Conservation (phyloP, 2,329 filamentous ascomycete species). For the Exophiala sp. region DNA sequence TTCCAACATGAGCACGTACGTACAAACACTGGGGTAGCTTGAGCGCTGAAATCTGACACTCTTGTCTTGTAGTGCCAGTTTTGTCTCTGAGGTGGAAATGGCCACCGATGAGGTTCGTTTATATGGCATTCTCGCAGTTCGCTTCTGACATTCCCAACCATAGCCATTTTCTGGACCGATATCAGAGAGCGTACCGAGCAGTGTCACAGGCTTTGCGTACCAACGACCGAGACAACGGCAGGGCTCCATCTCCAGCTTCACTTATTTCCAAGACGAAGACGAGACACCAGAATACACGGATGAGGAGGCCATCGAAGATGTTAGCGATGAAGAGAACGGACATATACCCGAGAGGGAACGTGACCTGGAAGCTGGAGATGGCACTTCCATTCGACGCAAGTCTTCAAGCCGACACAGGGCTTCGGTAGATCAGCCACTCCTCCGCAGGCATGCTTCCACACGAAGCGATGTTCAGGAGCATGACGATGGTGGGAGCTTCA, state of each 20-base stretch:
- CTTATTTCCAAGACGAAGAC: slow-evolving; percentile 75
- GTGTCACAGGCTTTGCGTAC: slow-evolving; percentile 85
- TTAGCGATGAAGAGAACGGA: slow-evolving; percentile 43
- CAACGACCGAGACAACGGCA: slow-evolving; percentile 64
- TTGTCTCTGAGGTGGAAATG: slow-evolving; percentile 98
- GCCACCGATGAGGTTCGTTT: slow-evolving; percentile 79
- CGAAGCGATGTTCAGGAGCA: slow-evolving; percentile 64
- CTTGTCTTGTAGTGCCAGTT: slow-evolving; percentile 54
- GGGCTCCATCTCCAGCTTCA: slow-evolving; percentile 83
- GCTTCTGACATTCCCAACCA: slow-evolving; percentile 10
- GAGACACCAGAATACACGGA: slow-evolving; percentile 53
- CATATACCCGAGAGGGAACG: slow-evolving; percentile 40
- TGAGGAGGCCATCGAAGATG: slow-evolving; percentile 43
- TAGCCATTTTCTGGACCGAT: slow-evolving; percentile 85
- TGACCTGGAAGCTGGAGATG: slow-evolving; percentile 37
- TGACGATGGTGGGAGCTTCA: slow-evolving; percentile 62
- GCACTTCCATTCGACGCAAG: slow-evolving; percentile 34
- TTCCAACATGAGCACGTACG: not conserved
- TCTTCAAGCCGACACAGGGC: slow-evolving; percentile 37
- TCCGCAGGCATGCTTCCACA: slow-evolving; percentile 68
- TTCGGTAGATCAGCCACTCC: slow-evolving; percentile 57
- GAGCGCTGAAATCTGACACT: too few relatives aligned
- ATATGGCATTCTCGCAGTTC: not conserved
- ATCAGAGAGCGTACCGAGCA: slow-evolving; percentile 93
- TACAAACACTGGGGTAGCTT: too few relatives aligned